Percentiles rank a stretch among this genome's conserved stretches.
Evolutionary conservation across 2,329 filamentous ascomycete genomes (phyloP).

Genomic region (Phoma herbarum): DNA sequence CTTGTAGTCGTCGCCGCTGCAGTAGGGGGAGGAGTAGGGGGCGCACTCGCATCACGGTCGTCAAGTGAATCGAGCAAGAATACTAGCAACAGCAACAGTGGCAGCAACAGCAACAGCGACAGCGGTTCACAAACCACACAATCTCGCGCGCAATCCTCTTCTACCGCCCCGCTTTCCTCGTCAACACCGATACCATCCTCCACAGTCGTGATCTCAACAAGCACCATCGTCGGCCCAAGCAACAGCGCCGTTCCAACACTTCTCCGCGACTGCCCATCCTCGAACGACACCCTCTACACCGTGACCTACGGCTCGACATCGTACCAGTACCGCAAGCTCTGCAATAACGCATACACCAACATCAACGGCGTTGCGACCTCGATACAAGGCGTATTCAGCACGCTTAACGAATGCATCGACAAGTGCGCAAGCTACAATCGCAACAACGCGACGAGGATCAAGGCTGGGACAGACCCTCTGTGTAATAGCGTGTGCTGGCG

Average conservation of each 20-base stretch:
- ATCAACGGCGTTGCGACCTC: constrained; percentile 10
- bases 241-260: constrained; percentile 19
- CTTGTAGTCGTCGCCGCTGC: constrained; percentile 20
- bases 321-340: constrained; percentile 25
- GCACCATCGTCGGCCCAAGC: constrained; percentile 21
- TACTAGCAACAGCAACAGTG: constrained; percentile 1
- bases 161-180: constrained; percentile 1
- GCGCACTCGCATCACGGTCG: constrained; percentile 19
- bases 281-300: constrained; percentile 25
- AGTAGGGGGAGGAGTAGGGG: constrained; percentile 26
- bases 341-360: constrained; percentile 18
- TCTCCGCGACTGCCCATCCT: constrained; percentile 28
- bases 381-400: constrained; percentile 5
- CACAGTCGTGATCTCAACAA: constrained; percentile 6
- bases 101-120: background rate
- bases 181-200: constrained; percentile 7
- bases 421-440: constrained; percentile 25
- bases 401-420: constrained; percentile 26
- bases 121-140: constrained; percentile 1
- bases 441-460: constrained; percentile 22
- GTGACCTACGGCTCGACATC: constrained; percentile 16
- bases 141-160: background rate
- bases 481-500: constrained; percentile 28
- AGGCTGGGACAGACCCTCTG: constrained; percentile 3
- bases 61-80: constrained; percentile 11